Conservation (phyloP, 345 rosid genomes). For the Capsella bursapastoris region DNA sequence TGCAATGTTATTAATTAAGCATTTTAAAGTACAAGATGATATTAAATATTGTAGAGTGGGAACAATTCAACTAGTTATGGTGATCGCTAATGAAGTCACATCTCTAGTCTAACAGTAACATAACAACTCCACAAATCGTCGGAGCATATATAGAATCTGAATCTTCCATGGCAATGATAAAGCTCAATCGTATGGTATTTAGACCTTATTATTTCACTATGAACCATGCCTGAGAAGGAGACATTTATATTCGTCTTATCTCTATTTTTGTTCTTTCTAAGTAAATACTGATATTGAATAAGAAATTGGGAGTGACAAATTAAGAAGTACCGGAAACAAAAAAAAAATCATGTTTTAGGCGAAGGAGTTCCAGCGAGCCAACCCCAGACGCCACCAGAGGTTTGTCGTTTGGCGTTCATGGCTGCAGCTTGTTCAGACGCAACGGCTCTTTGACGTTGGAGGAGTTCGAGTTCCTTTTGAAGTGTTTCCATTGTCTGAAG, state of each 20-base stretch:
- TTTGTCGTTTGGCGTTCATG: slow-evolving; percentile 59
- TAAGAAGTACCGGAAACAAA: not conserved
- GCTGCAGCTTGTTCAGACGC: slow-evolving; percentile 82
- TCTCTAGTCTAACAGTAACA: slow-evolving; percentile 3
- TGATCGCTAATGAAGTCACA: not conserved
- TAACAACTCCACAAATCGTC: not conserved
- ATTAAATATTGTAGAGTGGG: too few species aligned
- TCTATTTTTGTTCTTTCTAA: not conserved
- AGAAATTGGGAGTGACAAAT: not conserved
- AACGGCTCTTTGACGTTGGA: slow-evolving; percentile 79
- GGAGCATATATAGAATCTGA: slow-evolving; percentile 1
- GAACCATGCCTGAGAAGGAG: slow-evolving; percentile 14
- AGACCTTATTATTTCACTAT: slow-evolving; percentile 5
- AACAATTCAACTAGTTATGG: not conserved
- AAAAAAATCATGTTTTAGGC: slow-evolving; percentile 17
- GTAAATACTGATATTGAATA: slow-evolving; percentile 17
- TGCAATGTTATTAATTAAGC: not conserved
- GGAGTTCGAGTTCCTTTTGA: slow-evolving; percentile 81
- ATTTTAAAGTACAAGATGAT: not conserved
- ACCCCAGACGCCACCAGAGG: slow-evolving; percentile 91
- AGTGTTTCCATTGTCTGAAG: slow-evolving; percentile 81
- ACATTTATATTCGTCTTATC: not conserved
- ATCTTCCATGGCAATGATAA: not conserved
- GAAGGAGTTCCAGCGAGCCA: slow-evolving; percentile 88
- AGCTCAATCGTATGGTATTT: not conserved